Evolutionary conservation across 2,329 filamentous ascomycete species (phyloP), one percentile per base, ranked within the genome.

Genomic region (Exserohilum turcica): DNA sequence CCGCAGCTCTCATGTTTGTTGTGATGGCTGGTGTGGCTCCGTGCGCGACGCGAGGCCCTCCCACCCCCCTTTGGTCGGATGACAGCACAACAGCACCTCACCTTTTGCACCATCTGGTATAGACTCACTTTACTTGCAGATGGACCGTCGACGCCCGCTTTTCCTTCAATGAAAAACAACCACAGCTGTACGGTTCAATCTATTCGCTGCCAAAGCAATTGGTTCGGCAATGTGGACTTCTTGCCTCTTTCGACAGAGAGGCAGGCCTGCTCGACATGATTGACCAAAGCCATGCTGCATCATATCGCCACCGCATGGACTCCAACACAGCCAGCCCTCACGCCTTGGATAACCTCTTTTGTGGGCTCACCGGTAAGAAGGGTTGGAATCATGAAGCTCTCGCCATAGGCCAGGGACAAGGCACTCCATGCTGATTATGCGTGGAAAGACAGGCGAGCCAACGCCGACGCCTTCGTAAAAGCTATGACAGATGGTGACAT

Each of bases 401-500:
- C 65, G 37, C 54, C 65, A 66, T 59, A 60, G 60, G 61, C 44
- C 61, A 55, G 61, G 60, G 58, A 57, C 64, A 68, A 59, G 21
- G 67, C 64, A 66, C 66, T 61, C 60, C 65, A 63, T 61, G 69
- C 55, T 65, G 55, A 63, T 56, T 59, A 61, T 57, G 60, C 63
- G 60, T 59, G 50, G 63, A 64, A 49, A 61, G 49, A 52, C 54
- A 63, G 56, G 61, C 59, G 56, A 68, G 60, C 62, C 61, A 68
- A 64, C 63, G 59, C 63, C 49, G 58, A 66, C 43, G 53, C 58
- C 59, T 66, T 68, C 61, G 66, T 72, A 61, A 68, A 66, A 63
- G 58, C 64, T 68, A 70, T 70, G 67, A 71, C 70, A 68, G 67
- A 74, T 71, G 71, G 70, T 66, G 54, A 74, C 64, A 71, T 68